Evolutionary conservation across 2,329 filamentous ascomycete genomes (phyloP).

Genomic region (Aaosphaeria arxii): DNA sequence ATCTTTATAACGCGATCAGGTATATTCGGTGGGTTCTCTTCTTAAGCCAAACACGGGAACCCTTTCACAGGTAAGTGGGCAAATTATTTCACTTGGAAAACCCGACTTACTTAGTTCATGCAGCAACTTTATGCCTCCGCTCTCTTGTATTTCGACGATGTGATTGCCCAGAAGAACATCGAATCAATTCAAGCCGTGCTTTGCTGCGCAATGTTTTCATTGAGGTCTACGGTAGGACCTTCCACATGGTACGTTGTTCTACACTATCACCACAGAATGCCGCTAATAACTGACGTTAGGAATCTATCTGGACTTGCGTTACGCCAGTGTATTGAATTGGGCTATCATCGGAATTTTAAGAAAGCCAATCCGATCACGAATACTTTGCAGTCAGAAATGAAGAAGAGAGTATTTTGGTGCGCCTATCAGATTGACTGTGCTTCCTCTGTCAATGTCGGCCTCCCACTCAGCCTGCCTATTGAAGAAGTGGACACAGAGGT

Average conservation of each 20-base stretch:
- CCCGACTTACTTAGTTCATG: background rate
- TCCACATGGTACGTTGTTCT: background rate
- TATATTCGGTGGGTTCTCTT: background rate
- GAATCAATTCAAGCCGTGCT: background rate
- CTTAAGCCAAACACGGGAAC: background rate
- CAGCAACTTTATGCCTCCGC: background rate
- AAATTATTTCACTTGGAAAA: too few species aligned
- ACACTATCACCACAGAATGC: too few species aligned
- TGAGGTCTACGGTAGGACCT: background rate
- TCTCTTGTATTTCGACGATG: background rate
- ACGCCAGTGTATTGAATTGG: background rate
- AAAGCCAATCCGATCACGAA: background rate
- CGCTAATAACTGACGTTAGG: background rate
- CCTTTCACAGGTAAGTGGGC: too few species aligned
- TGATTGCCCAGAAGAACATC: background rate
- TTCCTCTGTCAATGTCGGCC: background rate
- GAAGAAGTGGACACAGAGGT: background rate
- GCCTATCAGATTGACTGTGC: background rate
- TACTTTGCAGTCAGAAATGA: background rate
- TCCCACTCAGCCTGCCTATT: background rate
- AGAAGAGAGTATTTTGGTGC: background rate
- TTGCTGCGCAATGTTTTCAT: background rate
- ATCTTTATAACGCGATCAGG: background rate
- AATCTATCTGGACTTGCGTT: background rate
- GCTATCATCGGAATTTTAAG: background rate